Base-by-base conservation (phyloP, 2,329 filamentous ascomycete genomes). In the Drechslerella coelobrocha region DNA sequence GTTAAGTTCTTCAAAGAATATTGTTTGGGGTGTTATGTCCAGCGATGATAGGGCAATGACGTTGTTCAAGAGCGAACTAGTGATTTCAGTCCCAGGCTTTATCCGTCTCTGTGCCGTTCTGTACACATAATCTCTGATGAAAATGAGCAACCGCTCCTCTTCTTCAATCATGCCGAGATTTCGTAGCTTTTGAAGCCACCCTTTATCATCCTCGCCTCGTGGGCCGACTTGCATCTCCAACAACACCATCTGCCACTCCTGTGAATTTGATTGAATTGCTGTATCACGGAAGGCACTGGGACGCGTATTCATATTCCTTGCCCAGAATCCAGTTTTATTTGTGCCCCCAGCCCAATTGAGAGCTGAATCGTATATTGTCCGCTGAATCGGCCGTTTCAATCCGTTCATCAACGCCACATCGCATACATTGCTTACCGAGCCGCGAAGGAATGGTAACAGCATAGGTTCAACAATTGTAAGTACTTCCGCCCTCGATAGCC, bases 41-140 rank as follows among this genome's bases (percentile, higher is more conserved):
- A 96, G 81, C 41, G 87, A 87, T 73, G 89, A 89, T 23, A 97
- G 80, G 0, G 87, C 84, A 5, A 97, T 84, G 10, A 96, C 86
- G 55, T 85, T 85, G 74, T 89, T 90, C 72, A 90, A 82, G n/a
- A 83, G 80, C 2, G 78, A 76, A 1, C 75, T 74, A 47, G 73
- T 74, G 55, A 72, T 73, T 48, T 79, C 76, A 12, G 71, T 61
- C 60, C 87, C 85, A 8, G 84, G 81, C 76, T 88, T 90, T 72
- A 90, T 87, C 37, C 66, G 55, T 39, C 66, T 57, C 75, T 87
- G 86, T 53, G 89, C 89, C 6, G 94, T 84, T 39, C 90, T 87
- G 90, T 91, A 96, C 41, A 99, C 90, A 76, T 96, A 97, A 77
- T 97, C 92, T 63, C 90, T 84, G 9, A 99, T 82, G 3, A 88